Evolutionary conservation across 495 filamentous ascomycete genomes (phyloP).

Genomic region (Penicillium nucicola): DNA sequence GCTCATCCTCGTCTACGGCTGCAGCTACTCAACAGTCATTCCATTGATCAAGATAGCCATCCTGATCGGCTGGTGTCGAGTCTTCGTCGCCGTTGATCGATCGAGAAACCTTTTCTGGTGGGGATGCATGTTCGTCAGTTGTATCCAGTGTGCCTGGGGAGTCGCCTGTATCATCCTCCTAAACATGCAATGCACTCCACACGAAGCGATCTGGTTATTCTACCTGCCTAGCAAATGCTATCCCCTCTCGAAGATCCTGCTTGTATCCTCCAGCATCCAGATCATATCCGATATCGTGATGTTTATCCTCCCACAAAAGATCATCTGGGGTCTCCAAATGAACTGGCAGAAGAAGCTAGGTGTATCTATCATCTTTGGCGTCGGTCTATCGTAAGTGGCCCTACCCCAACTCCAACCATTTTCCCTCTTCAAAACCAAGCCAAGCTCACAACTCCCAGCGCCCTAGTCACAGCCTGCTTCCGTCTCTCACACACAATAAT

Average conservation of each 20-base stretch:
- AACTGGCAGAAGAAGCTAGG: slow-evolving; percentile 36
- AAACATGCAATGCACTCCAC: slow-evolving; percentile 17
- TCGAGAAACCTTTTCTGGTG: slow-evolving; percentile 18
- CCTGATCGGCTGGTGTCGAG: slow-evolving; percentile 18
- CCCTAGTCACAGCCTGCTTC: slow-evolving; percentile 12
- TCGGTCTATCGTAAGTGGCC: slow-evolving; percentile 34
- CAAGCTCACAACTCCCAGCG: slow-evolving; percentile 3
- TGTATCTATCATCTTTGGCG: slow-evolving; percentile 39
- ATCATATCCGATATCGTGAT: slow-evolving; percentile 37
- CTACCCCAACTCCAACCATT: not conserved
- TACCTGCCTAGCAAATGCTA: slow-evolving; percentile 22
- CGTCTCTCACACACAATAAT: slow-evolving; percentile 16
- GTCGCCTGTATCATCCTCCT: slow-evolving; percentile 12
- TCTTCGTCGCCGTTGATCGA: slow-evolving; percentile 17
- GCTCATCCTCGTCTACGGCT: slow-evolving; percentile 21
- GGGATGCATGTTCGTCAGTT: slow-evolving; percentile 12
- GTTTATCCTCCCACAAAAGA: slow-evolving; percentile 33
- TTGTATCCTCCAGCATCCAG: slow-evolving; percentile 33
- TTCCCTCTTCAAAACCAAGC: not conserved
- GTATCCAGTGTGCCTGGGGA: slow-evolving; percentile 17
- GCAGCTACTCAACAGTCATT: slow-evolving; percentile 17
- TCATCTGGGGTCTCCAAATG: slow-evolving; percentile 38
- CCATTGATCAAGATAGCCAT: slow-evolving; percentile 21
- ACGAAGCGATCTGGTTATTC: slow-evolving; percentile 19
- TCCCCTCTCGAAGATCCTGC: slow-evolving; percentile 14